Evolutionary conservation across 148 eudicot genomes (phyloP), one percentile per base, ranked within the genome.

Genomic region (Gaultheria prostrata): DNA sequence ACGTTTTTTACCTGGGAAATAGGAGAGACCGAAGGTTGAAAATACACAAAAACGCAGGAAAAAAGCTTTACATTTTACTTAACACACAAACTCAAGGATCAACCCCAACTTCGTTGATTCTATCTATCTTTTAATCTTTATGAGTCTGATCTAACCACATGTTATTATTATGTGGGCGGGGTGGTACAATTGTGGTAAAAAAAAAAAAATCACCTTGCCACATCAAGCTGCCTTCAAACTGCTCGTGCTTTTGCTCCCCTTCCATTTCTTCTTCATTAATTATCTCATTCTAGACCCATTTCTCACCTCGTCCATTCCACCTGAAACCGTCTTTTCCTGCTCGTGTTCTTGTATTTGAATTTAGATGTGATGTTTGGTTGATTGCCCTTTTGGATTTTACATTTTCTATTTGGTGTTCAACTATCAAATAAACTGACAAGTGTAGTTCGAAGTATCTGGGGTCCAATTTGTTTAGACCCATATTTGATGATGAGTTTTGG

Each of bases 271-370:
- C 87, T 15, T 82, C 72, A 28, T 57, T 78, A 53, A 79, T 82
- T 85, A 32, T 9, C 63, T 15, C 72, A 86, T 18, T 49, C 85
- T 21, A 86, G 89, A 63, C 83, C 65, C 45, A 87, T 93, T 69
- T 91, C 95, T 80, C 94, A 94, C 84, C 90, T 90, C 18, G 91
- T 78, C 26, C 83, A 81, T 32, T 82, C 94, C 15, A 87, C 84
- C 43, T 88, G 90, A 73, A 91, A 88, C 57, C 98, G 97, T 45
- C 56, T 92, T 76, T 93, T 94, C 85, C 92, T 94, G 45, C 97
- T 96, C 51, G 98, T 65, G 98, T 98, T 24, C 93, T 96, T 48
- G 98, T 93, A 92, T 26, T 21, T 26, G 2, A 21, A n/a, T n/a
- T 11, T 8, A 21, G 14, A 45, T 10, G 59, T 77, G 35, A 33